A percentile compares a stretch with the other conserved stretches of the same genome.
Conservation (phyloP, 2,329 filamentous ascomycete genomes). For the Aspergillus tubingensis region DNA sequence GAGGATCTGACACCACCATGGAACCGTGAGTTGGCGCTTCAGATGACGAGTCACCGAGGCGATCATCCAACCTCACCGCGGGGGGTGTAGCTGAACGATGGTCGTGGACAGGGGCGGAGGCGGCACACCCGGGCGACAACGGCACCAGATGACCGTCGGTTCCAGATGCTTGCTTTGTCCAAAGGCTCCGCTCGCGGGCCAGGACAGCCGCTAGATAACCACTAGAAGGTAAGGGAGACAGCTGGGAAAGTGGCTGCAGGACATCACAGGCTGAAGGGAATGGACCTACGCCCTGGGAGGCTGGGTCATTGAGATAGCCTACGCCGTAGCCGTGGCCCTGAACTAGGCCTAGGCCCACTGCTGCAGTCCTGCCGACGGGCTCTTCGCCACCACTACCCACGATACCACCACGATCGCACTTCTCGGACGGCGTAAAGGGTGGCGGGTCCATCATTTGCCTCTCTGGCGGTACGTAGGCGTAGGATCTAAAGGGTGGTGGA, state of each 20-base stretch:
- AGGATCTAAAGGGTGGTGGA: conserved; percentile 14
- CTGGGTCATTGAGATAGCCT: conserved; percentile 8
- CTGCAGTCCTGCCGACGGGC: conserved; percentile 7
- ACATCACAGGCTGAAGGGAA: conserved; percentile 29
- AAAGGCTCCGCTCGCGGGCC: conserved; percentile 15
- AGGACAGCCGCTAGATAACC: conserved; percentile 26
- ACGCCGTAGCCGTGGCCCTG: conserved; percentile 10
- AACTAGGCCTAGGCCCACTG: conserved; percentile 14
- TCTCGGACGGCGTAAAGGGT: conserved; percentile 12
- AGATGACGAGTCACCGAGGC: conserved; percentile 7
- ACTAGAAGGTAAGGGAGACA: conserved; percentile 26
- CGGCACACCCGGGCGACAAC: background rate
- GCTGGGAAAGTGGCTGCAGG: conserved; percentile 26
- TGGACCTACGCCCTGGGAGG: conserved; percentile 5
- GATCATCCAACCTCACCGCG: conserved; percentile 8
- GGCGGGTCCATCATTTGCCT: conserved; percentile 28
- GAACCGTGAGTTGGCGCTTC: conserved; percentile 11
- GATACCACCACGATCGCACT: background rate
- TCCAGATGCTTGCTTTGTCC: conserved; percentile 12
- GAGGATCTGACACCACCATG: conserved; percentile 12
- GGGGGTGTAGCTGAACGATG: conserved; percentile 5
- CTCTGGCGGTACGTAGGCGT: conserved; percentile 10
- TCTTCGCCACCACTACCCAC: conserved; percentile 18
- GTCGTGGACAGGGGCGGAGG: conserved; percentile 1
- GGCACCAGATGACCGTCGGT: background rate